These are phyloP conservation scores for Fusarium succisae DNA, from an alignment of 2,329 filamentous ascomycete species.

Conservation along the genomic window DNA sequence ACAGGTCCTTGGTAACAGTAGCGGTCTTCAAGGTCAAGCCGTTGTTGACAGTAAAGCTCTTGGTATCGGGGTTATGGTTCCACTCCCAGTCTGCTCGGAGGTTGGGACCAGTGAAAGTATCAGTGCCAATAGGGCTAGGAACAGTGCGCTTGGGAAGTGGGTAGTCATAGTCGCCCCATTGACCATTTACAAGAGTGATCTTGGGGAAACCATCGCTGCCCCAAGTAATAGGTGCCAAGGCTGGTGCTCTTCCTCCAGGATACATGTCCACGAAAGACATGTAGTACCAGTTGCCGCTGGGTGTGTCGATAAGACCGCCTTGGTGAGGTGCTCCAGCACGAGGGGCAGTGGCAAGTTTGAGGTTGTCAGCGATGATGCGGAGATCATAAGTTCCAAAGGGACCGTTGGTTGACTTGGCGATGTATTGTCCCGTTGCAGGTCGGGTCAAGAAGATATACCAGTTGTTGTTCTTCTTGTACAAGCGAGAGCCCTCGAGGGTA, in stretches of 20 bases:
- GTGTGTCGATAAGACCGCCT: conserved; percentile 63
- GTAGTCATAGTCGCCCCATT: conserved; percentile 12
- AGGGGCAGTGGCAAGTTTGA: conserved; percentile 51
- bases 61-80: conserved; percentile 10
- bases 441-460: conserved; percentile 64
- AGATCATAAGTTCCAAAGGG: conserved; percentile 62
- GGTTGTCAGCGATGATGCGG: conserved; percentile 50
- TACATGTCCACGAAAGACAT: conserved; percentile 65
- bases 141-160: neutral
- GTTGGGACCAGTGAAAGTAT: neutral
- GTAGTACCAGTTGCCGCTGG: conserved; percentile 64
- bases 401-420: conserved; percentile 54
- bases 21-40: conserved; percentile 6
- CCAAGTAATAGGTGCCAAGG: conserved; percentile 59
- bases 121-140: neutral
- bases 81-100: conserved; percentile 10
- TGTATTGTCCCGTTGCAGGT: conserved; percentile 55
- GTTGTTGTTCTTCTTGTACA: conserved; percentile 64
- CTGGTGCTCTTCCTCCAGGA: conserved; percentile 64
- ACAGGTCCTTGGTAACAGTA: conserved; percentile 4
- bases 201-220: neutral
- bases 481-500: conserved; percentile 59
- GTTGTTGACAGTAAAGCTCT: conserved; percentile 2
- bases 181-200: neutral
- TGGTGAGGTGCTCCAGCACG: conserved; percentile 60